These are phyloP conservation scores for Gaultheria prostrata DNA, from an alignment of 148 eudicot genomes.

Conservation along the genomic window DNA sequence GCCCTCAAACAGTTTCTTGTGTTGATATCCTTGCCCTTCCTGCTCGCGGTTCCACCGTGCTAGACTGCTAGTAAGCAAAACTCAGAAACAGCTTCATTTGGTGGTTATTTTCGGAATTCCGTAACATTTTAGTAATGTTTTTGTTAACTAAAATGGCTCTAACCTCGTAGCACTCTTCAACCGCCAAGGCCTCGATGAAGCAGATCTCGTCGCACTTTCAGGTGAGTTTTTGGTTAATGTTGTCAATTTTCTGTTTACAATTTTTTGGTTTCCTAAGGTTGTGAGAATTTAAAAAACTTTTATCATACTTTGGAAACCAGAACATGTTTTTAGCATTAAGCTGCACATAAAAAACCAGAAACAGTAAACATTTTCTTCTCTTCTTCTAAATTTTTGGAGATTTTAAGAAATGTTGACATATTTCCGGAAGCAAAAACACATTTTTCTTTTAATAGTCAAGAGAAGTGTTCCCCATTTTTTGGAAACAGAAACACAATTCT, in stretches of 20 bases:
- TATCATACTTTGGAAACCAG: background rate
- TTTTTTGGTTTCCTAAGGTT: too few relatives aligned
- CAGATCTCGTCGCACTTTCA: constrained; percentile 87
- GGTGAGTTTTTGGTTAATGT: constrained; percentile 35
- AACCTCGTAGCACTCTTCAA: constrained; percentile 46
- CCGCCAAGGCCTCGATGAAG: constrained; percentile 67
- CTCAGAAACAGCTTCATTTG: background rate
- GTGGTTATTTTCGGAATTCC: background rate
- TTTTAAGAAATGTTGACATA: too few relatives aligned
- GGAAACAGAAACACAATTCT: too few relatives aligned
- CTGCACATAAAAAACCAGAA: too few relatives aligned
- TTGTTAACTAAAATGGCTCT: background rate
- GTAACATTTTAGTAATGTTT: background rate
- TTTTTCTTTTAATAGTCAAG: too few relatives aligned
- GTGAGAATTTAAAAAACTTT: background rate
- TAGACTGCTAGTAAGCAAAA: constrained; percentile 67
- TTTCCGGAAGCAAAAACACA: background rate
- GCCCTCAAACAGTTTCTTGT: constrained; percentile 86
- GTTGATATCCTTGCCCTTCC: constrained; percentile 84
- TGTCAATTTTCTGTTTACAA: background rate
- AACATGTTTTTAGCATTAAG: background rate
- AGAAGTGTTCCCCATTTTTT: too few relatives aligned
- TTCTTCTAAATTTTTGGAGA: background rate
- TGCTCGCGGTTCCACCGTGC: constrained; percentile 72
- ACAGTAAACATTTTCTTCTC: background rate